Evolutionary conservation across 129 eudicot species (phyloP).

Genomic region (Silybum marianum): DNA sequence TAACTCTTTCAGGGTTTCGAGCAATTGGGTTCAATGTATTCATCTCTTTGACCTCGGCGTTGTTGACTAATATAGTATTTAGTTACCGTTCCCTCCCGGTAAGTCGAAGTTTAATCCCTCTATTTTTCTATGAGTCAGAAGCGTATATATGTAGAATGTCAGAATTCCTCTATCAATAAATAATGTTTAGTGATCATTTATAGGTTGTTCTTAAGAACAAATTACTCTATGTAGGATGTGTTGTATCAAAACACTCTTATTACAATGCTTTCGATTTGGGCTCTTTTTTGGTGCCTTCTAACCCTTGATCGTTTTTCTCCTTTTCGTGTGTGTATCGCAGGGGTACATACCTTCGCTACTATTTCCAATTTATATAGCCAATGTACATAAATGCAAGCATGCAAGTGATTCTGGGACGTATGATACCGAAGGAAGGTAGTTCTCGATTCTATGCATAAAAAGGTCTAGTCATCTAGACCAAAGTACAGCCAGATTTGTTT

Average conservation of each 20-base stretch:
- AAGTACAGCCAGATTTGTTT: no score
- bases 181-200: neutral
- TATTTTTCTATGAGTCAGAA: neutral
- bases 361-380: constrained; percentile 61
- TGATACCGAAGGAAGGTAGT: constrained; percentile 83
- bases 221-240: neutral
- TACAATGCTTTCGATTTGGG: neutral
- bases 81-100: constrained; percentile 65
- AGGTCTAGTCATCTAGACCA: neutral
- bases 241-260: neutral
- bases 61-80: constrained; percentile 38
- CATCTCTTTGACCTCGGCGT: constrained; percentile 32
- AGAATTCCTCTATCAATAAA: neutral
- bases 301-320: neutral
- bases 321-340: constrained; percentile 37
- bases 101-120: constrained; percentile 28
- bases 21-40: constrained; percentile 52
- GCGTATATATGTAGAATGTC: neutral
- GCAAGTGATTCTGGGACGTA: constrained; percentile 71
- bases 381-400: constrained; percentile 75
- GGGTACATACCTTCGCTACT: constrained; percentile 55
- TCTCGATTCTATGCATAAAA: neutral
- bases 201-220: neutral
- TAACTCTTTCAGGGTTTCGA: constrained; percentile 29
- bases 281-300: neutral